Base-by-base conservation (phyloP, 768 basidiomycete genomes). In the Podaxis sp. region DNA sequence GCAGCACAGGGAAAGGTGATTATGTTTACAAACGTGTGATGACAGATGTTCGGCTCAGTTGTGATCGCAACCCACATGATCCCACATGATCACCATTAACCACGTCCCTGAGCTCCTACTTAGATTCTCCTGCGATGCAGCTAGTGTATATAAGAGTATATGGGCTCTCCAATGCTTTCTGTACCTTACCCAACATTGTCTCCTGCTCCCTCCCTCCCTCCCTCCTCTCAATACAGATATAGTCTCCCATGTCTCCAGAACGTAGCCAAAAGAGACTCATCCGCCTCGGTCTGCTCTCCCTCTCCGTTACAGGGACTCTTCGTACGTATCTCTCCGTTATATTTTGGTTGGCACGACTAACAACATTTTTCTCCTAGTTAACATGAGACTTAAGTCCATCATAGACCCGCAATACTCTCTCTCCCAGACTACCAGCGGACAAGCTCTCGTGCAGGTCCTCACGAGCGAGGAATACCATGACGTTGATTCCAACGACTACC, bases 231-330 rank as follows among this genome's bases (percentile, higher is more conserved):
- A 13, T 49, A 9, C 15, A 47, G 43, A 9, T 19, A 19, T 22
- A 25, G 19, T 19, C 33, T 46, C 6, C n/a, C 33, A 62, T 62
- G 61, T 49, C 61, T 24, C 47, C 55, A 9, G 36, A 50, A 12
- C 61, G 54, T 40, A 56, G 61, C 61, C 54, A 62, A 15, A 22
- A 55, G n/a, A 62, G 54, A 25, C 61, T 62, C 43, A 56, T 55
- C 41, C 61, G 61, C 3, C 54, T 62, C 12, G 49, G 61, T 25
- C 54, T 62, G 5, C 36, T 62, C 33, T 62, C 61, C 49, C 46
- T 62, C 7, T 62, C 61, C 4, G 57, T 58, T 13, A 58, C 57
- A 4, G 57, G 57, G 12, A 64, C 54, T 41, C 63, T 64, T 36
- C 58, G 58, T 56, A 37, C 24, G 63, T 58, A 22, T 41, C 37